phyloP scores from a whole-genome alignment of 2,329 filamentous ascomycete species.

The Fusarium decemcellulare region DNA sequence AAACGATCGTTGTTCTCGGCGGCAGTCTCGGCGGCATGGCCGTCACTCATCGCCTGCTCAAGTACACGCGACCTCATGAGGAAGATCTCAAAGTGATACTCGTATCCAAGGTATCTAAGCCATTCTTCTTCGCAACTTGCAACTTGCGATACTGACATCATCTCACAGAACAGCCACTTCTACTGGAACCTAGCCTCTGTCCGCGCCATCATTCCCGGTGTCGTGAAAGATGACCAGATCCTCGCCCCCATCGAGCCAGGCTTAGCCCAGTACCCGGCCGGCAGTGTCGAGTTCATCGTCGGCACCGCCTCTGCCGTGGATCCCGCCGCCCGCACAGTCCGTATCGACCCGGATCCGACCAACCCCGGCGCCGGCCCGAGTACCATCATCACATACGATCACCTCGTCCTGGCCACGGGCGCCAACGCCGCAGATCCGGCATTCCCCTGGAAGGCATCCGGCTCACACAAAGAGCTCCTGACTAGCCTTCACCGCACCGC shows the following conservation, averaged over 20 bases:
- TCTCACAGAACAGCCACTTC: conserved; percentile 66
- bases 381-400: conserved; percentile 60
- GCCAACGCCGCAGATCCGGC: conserved; percentile 57
- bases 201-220: conserved; percentile 67
- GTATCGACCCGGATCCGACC: conserved; percentile 50
- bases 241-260: conserved; percentile 64
- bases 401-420: conserved; percentile 71
- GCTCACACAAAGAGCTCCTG: conserved; percentile 61
- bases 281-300: conserved; percentile 66
- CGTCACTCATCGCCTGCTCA: conserved; percentile 68
- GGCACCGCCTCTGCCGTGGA: conserved; percentile 62
- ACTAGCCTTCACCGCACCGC: conserved; percentile 57
- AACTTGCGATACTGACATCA: not conserved
- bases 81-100: conserved; percentile 68
- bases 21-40: conserved; percentile 68
- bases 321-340: conserved; percentile 56
- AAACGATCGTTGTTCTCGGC: conserved; percentile 69
- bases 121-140: not conserved
- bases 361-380: conserved; percentile 21
- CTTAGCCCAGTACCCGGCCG: conserved; percentile 64
- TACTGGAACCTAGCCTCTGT: conserved; percentile 72
- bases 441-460: conserved; percentile 67
- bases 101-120: conserved; percentile 64
- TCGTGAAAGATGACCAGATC: conserved; percentile 64
- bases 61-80: conserved; percentile 61